Conservation (phyloP, 2,329 filamentous ascomycete genomes). For the Ustulina deusta region DNA sequence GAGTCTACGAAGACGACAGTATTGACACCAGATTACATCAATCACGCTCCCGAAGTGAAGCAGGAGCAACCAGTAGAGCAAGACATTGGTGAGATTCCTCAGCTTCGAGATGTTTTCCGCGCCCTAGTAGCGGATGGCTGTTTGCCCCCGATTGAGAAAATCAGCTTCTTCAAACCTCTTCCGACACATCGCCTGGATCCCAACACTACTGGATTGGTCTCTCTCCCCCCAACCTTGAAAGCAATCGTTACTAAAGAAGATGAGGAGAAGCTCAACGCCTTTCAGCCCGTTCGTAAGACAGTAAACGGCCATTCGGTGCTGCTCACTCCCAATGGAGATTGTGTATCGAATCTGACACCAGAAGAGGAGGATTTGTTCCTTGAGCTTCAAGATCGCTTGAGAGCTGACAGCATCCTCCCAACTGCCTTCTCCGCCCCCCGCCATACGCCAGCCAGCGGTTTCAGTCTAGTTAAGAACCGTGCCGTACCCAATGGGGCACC, state of each 20-base stretch:
- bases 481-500: constrained; percentile 74
- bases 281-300: constrained; percentile 70
- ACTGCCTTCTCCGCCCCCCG: constrained; percentile 68
- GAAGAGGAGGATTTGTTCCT: constrained; percentile 79
- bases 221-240: constrained; percentile 57
- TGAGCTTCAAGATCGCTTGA: constrained; percentile 72
- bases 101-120: constrained; percentile 54
- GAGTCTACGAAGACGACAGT: constrained; percentile 54
- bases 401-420: constrained; percentile 62
- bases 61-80: constrained; percentile 49
- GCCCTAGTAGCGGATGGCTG: constrained; percentile 53
- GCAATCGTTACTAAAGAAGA: constrained; percentile 66
- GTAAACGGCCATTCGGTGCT: constrained; percentile 75
- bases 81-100: constrained; percentile 51
- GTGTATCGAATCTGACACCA: constrained; percentile 76
- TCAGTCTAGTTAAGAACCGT: constrained; percentile 72
- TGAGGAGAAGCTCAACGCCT: constrained; percentile 65
- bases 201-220: constrained; percentile 45
- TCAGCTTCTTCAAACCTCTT: constrained; percentile 57
- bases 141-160: constrained; percentile 52
- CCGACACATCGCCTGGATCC: constrained; percentile 53
- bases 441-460: constrained; percentile 67
- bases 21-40: constrained; percentile 52
- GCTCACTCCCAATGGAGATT: constrained; percentile 81
- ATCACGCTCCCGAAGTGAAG: constrained; percentile 45